Percentiles rank a stretch among this genome's conserved stretches.
These are phyloP conservation scores for Fusarium humuli DNA, from an alignment of 2,329 filamentous ascomycete species.

Conservation along the genomic window DNA sequence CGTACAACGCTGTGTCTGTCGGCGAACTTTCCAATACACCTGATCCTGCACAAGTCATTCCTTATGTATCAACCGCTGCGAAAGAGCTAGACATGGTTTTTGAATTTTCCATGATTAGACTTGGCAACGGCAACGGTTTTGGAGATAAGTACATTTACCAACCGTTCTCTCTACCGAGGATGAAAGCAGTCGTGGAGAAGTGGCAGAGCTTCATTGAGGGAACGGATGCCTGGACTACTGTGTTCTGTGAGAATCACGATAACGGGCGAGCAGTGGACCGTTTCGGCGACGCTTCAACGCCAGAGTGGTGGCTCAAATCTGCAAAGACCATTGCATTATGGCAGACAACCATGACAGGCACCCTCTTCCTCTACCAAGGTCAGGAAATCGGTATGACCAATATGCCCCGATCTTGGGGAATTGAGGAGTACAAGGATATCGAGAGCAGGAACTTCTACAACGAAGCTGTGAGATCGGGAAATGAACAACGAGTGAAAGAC, in stretches of 20 bases:
- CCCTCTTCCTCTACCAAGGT: slow-evolving; percentile 69
- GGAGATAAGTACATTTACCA: slow-evolving; percentile 63
- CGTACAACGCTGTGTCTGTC: slow-evolving; percentile 70
- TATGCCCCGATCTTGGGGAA: slow-evolving; percentile 61
- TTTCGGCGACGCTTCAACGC: slow-evolving; percentile 60
- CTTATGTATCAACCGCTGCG: slow-evolving; percentile 65
- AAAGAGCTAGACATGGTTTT: slow-evolving; percentile 72
- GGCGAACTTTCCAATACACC: slow-evolving; percentile 71
- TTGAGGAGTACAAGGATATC: slow-evolving; percentile 66
- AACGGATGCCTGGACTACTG: slow-evolving; percentile 68
- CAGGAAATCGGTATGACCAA: slow-evolving; percentile 73
- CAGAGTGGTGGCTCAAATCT: slow-evolving; percentile 57
- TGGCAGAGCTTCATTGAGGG: slow-evolving; percentile 64
- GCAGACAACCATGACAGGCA: slow-evolving; percentile 63
- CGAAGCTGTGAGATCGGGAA: slow-evolving; percentile 54
- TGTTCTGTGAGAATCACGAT: slow-evolving; percentile 74
- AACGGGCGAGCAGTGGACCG: slow-evolving; percentile 68
- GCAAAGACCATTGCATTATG: slow-evolving; percentile 66
- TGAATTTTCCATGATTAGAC: slow-evolving; percentile 67
- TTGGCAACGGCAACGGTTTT: slow-evolving; percentile 62
- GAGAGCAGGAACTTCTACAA: slow-evolving; percentile 65
- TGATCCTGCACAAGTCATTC: slow-evolving; percentile 62
- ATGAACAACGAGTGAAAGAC: slow-evolving; percentile 53
- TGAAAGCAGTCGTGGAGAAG: slow-evolving; percentile 58
- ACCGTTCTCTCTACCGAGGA: slow-evolving; percentile 57